Base-by-base conservation (phyloP, 2,329 filamentous ascomycete species). In the Colletotrichum sp. region DNA sequence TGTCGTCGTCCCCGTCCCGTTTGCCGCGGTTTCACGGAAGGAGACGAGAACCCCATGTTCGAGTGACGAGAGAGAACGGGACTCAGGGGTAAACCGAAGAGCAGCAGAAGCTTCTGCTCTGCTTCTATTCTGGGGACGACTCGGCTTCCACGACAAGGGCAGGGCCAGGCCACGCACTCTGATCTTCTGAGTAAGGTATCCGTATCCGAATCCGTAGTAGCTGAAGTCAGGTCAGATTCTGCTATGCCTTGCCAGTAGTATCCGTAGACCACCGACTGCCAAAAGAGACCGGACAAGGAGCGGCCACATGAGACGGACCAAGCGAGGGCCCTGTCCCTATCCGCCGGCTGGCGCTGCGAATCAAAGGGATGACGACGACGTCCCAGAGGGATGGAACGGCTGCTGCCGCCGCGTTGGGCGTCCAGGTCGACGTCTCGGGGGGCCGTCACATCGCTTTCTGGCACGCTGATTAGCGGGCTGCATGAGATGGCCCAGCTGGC, bases 361-460 rank as follows among this genome's bases (percentile, higher is more conserved):
- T 65, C 71, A 62, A n/a, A 18, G 36, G 28, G 58, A 69, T 75
- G 63, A 73, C 58, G 69, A 75, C 43, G 63, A 36, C 58, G 56
- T 73, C 69, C 73, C 73, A 64, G 58, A 69, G 69, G 34, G 7
- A 59, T 68, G 73, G 73, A 64, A 75, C 73, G 73, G 73, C 63
- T 64, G 73, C 73, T 73, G 73, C 73, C 69, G 73, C 73, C 69
- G 70, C 58, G 58, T 73, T 75, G 69, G 73, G 69, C 69, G 55
- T 73, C 32, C 30, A 58, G 28, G 64, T 61, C 70, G 55, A 69
- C 32, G n/a, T 48, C 28, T 55, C 32, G 36, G 69, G 69, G 36
- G 55, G 69, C 63, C 69, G 69, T 73, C 73, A 73, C 73, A 75
- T 75, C 36, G 63, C 10, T 58, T 72, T 69, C 58, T 28, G 58